phyloP scores from a whole-genome alignment of 2,329 filamentous ascomycete genomes.

The Penicillium concentricum region DNA sequence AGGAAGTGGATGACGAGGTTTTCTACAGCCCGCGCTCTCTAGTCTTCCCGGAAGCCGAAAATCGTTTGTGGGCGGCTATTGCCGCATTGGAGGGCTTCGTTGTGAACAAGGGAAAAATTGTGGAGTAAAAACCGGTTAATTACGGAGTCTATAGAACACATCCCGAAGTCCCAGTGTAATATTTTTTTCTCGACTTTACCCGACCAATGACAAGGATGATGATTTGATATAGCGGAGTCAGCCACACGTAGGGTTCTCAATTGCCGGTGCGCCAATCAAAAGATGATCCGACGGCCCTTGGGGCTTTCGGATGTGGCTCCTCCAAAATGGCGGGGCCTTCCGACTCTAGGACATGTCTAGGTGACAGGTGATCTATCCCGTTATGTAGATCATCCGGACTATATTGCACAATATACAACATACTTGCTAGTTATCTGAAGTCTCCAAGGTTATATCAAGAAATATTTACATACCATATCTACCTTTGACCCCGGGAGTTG shows the following conservation, averaged over 20 bases:
- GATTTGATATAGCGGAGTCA: constrained; percentile 10
- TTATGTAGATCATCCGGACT: not conserved
- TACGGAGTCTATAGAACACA: not conserved
- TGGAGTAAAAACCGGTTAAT: constrained; percentile 17
- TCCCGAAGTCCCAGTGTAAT: not conserved
- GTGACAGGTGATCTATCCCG: not conserved
- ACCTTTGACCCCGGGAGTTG: no score
- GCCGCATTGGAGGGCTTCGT: constrained; percentile 85
- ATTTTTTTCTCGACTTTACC: not conserved
- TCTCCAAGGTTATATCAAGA: not conserved
- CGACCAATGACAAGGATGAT: constrained; percentile 12
- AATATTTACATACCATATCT: not conserved
- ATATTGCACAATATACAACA: not conserved
- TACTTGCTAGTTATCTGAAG: not conserved
- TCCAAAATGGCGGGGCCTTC: not conserved
- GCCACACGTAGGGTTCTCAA: not conserved
- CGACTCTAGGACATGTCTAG: not conserved
- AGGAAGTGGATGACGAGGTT: constrained; percentile 92
- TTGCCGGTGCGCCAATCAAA: constrained; percentile 3
- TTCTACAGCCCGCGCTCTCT: constrained; percentile 84
- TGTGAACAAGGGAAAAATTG: constrained; percentile 85
- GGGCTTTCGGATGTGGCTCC: constrained; percentile 2
- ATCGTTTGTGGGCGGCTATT: constrained; percentile 88
- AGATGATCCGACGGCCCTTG: constrained; percentile 13
- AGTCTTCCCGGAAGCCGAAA: constrained; percentile 93